Evolutionary conservation across 352 stramenopile species (phyloP).

Genomic region (Phytophthora parvispora): DNA sequence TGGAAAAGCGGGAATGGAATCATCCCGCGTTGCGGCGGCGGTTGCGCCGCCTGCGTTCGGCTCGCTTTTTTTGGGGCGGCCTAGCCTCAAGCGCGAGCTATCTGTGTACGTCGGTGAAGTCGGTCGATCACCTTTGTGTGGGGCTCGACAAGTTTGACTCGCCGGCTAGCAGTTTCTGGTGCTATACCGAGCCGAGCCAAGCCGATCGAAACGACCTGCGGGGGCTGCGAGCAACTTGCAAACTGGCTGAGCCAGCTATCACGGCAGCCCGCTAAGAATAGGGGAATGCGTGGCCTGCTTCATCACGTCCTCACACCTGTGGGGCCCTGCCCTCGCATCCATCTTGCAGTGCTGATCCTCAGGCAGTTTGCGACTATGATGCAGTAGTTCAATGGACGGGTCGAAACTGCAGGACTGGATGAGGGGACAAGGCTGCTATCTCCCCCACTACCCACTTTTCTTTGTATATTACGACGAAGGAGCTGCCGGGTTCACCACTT

Average conservation of each 20-base stretch:
- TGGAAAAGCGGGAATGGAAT: constrained; percentile 79
- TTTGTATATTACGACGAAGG: constrained; percentile 26
- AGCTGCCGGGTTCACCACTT: constrained; percentile 16
- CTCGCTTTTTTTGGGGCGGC: constrained; percentile 19
- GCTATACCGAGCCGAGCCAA: constrained; percentile 2
- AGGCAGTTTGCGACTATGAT: neutral
- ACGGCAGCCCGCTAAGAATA: constrained; percentile 31
- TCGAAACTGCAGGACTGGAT: constrained; percentile 11
- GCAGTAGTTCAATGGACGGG: neutral
- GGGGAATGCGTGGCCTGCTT: neutral
- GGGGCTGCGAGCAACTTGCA: constrained; percentile 33
- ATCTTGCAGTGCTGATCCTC: constrained; percentile 18
- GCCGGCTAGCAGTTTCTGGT: constrained; percentile 14
- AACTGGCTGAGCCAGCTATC: constrained; percentile 15
- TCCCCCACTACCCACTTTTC: neutral
- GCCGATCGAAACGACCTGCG: constrained; percentile 27
- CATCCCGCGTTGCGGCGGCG: constrained; percentile 46
- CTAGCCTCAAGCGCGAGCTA: constrained; percentile 6
- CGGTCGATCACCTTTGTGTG: constrained; percentile 3
- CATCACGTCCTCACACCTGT: constrained; percentile 33
- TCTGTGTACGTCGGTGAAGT: constrained; percentile 7
- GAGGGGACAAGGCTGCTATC: constrained; percentile 5
- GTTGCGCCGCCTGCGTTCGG: constrained; percentile 23
- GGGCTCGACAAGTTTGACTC: constrained; percentile 14
- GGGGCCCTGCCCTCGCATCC: neutral